Percentiles rank a stretch among this genome's conserved stretches.
These are phyloP conservation scores for Leucocoprinus sp. DNA, from an alignment of 768 basidiomycete species.

Conservation along the genomic window DNA sequence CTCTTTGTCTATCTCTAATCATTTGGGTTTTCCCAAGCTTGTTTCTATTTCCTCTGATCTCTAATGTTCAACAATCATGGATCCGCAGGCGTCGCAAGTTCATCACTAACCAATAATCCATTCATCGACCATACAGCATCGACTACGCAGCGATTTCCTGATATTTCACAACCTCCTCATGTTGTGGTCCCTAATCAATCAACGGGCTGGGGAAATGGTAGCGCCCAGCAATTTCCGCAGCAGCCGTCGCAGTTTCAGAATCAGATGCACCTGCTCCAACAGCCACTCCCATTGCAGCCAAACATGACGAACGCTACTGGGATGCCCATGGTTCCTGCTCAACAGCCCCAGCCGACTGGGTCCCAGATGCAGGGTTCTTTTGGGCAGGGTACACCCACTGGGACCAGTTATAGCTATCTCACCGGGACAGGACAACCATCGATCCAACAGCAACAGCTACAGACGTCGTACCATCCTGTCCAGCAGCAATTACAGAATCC, in stretches of 20 bases:
- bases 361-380: constrained; percentile 50
- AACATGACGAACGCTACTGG: not conserved
- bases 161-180: constrained; percentile 33
- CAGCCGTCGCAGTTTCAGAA: constrained; percentile 29
- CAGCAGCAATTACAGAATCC: constrained; percentile 42
- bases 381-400: constrained; percentile 37
- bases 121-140: constrained; percentile 46
- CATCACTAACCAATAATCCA: constrained; percentile 55
- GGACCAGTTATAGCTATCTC: constrained; percentile 33
- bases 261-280: constrained; percentile 22
- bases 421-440: constrained; percentile 22
- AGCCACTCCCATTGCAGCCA: constrained; percentile 15
- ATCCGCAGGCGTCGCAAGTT: constrained; percentile 26
- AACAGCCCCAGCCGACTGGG: constrained; percentile 12
- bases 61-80: constrained; percentile 33
- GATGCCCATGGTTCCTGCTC: constrained; percentile 13
- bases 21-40: too few species aligned
- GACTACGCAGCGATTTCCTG: constrained; percentile 45
- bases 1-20: not conserved
- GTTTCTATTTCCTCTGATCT: not conserved
- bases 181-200: constrained; percentile 12
- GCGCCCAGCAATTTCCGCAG: constrained; percentile 24
- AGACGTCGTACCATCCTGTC: constrained; percentile 30
- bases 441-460: constrained; percentile 19
- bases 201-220: constrained; percentile 12